Percentiles rank a stretch among this genome's conserved stretches.
phyloP scores from a whole-genome alignment of 2,329 filamentous ascomycete genomes.

The Drechslerella stenobrocha region DNA sequence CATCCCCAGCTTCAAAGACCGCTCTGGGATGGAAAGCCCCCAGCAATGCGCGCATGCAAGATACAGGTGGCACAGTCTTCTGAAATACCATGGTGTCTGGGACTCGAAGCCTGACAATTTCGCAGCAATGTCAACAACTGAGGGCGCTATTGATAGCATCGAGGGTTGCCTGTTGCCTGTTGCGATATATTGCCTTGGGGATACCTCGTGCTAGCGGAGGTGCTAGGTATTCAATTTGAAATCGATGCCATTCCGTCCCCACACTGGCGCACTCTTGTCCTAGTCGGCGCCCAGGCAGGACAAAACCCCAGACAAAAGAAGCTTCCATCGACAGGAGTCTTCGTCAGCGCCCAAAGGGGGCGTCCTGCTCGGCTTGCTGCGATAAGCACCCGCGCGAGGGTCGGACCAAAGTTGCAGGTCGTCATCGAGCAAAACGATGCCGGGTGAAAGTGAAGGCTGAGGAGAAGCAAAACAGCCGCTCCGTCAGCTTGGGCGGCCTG shows the following conservation, averaged over 20 bases:
- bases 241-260: conserved; percentile 25
- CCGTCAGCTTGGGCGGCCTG: conserved; percentile 35
- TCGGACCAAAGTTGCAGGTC: conserved; percentile 15
- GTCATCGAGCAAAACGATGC: conserved; percentile 2
- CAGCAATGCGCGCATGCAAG: background rate
- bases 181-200: too few species aligned
- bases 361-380: conserved; percentile 16
- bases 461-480: conserved; percentile 44
- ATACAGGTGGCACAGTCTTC: background rate
- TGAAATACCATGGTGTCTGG: too few species aligned
- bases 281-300: too few species aligned
- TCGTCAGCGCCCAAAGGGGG: too few species aligned
- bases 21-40: conserved; percentile 5
- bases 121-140: too few species aligned
- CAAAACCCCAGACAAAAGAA: too few species aligned
- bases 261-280: conserved; percentile 16
- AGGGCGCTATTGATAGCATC: conserved; percentile 42
- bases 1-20: conserved; percentile 17
- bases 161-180: conserved; percentile 24
- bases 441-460: conserved; percentile 38
- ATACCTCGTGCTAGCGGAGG: conserved; percentile 12
- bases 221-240: conserved; percentile 34
- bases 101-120: too few species aligned
- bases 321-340: too few species aligned
- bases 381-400: conserved; percentile 41